These are phyloP conservation scores for Astragalus glycyphyllos DNA, from an alignment of 306 rosid species.

Conservation along the genomic window DNA sequence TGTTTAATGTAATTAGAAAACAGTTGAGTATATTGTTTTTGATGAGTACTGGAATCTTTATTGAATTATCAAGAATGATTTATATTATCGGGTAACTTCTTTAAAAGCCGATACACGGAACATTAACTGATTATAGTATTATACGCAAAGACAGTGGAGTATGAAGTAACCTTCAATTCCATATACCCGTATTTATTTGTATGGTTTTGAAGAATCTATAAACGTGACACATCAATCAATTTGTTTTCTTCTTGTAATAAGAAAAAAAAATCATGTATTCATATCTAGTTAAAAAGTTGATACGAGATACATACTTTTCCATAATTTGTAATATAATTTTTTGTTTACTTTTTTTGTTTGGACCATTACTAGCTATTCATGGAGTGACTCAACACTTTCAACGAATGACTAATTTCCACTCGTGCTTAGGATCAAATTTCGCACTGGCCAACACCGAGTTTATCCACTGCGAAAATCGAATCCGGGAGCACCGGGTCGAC, in stretches of 20 bases:
- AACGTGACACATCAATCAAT: background rate
- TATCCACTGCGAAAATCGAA: too few species aligned
- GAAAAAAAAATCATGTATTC: too few species aligned
- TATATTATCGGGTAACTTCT: conserved; percentile 34
- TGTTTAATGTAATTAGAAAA: conserved; percentile 21
- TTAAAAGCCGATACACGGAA: conserved; percentile 40
- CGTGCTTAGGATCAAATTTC: too few species aligned
- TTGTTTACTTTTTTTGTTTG: too few species aligned
- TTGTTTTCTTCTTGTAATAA: background rate
- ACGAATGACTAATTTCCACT: too few species aligned
- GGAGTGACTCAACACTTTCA: too few species aligned
- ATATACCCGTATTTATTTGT: conserved; percentile 39
- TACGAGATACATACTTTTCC: background rate
- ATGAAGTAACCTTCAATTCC: conserved; percentile 46
- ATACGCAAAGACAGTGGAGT: conserved; percentile 44
- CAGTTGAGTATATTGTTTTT: too few species aligned
- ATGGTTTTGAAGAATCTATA: conserved; percentile 45
- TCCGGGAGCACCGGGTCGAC: too few species aligned
- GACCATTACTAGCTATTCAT: too few species aligned
- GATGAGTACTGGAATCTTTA: conserved; percentile 33
- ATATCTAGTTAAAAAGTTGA: background rate
- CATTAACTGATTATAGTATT: conserved; percentile 41
- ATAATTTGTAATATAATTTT: background rate
- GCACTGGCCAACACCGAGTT: too few species aligned
- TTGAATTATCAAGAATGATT: too few species aligned